These are phyloP conservation scores for Lolium rigidum DNA, from an alignment of 176 grass and related monocot species.

Conservation along the genomic window DNA sequence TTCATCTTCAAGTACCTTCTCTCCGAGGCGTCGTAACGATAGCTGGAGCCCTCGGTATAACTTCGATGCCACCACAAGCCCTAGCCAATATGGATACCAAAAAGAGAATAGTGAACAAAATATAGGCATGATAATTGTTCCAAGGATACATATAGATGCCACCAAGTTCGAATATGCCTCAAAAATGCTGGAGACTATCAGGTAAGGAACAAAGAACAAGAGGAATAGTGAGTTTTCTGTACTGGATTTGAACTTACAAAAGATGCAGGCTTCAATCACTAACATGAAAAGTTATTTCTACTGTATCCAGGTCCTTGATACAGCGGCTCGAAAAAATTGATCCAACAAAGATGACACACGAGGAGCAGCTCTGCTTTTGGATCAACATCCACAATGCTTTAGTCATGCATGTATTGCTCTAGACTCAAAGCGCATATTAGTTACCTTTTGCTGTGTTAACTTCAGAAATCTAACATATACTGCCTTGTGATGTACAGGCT, in stretches of 20 bases:
- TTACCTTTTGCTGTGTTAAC: slow-evolving; percentile 3
- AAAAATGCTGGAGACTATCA: slow-evolving; percentile 85
- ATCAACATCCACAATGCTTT: slow-evolving; percentile 90
- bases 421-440: not conserved
- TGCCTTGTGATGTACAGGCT: slow-evolving; percentile 54
- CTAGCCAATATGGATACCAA: slow-evolving; percentile 40
- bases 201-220: slow-evolving; percentile 50
- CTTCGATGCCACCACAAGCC: slow-evolving; percentile 52
- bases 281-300: slow-evolving; percentile 35
- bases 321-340: slow-evolving; percentile 73
- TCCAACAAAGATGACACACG: slow-evolving; percentile 72
- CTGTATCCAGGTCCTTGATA: slow-evolving; percentile 65
- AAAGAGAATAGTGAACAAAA: slow-evolving; percentile 56
- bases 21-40: slow-evolving; percentile 55
- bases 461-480: slow-evolving; percentile 30
- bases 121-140: slow-evolving; percentile 70
- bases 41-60: slow-evolving; percentile 66
- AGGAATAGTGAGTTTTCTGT: not conserved
- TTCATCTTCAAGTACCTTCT: slow-evolving; percentile 82
- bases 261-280: slow-evolving; percentile 23
- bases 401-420: slow-evolving; percentile 85
- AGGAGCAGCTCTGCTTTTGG: slow-evolving; percentile 86
- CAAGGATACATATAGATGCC: slow-evolving; percentile 77
- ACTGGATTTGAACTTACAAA: not conserved
- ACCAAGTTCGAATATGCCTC: slow-evolving; percentile 89